phyloP scores from a whole-genome alignment of 306 rosid species.

The Urtica urens region DNA sequence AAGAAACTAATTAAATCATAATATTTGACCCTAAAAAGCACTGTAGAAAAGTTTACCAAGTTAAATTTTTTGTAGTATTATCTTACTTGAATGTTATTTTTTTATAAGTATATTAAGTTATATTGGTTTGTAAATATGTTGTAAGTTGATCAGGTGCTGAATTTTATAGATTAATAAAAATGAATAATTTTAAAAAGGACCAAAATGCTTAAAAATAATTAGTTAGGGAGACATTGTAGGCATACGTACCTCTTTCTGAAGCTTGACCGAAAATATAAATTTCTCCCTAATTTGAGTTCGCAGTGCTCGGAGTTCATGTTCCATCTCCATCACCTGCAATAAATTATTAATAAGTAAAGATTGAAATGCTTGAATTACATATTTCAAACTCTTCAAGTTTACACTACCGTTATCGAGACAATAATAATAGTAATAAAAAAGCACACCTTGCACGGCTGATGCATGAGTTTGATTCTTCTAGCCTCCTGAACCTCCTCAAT shows the following conservation, averaged over 20 bases:
- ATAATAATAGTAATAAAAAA: constrained; percentile 12
- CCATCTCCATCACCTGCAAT: constrained; percentile 84
- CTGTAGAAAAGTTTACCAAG: no score
- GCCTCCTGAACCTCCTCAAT: constrained; percentile 92
- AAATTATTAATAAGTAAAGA: neutral
- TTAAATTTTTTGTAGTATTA: no score
- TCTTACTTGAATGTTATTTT: no score
- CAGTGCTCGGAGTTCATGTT: constrained; percentile 74
- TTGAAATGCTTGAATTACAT: neutral
- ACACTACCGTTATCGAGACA: neutral
- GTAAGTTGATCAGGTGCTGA: no score
- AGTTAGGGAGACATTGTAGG: neutral
- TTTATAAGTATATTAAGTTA: no score
- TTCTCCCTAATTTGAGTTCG: constrained; percentile 87
- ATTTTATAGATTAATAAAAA: no score
- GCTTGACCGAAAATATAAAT: constrained; percentile 57
- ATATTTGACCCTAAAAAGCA: no score
- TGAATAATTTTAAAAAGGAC: no score
- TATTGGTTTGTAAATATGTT: no score
- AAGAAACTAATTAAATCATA: no score
- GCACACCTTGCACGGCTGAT: constrained; percentile 85
- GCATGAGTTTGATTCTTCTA: constrained; percentile 75
- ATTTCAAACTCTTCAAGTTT: no score
- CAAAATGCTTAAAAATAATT: no score
- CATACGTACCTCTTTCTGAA: constrained; percentile 77